Base-by-base conservation (phyloP, 164 flowering plant species). In the Pachysandra terminalis region DNA sequence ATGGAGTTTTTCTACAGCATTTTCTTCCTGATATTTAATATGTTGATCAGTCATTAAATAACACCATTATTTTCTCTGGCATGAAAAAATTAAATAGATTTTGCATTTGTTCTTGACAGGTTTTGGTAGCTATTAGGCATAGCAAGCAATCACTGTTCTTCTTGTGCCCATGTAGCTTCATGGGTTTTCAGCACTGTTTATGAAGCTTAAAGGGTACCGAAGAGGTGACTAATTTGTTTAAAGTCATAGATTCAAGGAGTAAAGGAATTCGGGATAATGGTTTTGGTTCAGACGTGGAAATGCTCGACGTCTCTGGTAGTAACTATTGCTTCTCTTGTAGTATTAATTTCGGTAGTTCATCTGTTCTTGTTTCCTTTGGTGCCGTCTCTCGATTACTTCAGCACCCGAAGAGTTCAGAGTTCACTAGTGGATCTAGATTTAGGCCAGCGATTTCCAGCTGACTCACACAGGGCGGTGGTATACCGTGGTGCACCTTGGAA, bases 401-500 rank as follows among this genome's bases (percentile, higher is more conserved):
- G 75, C 51, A 41, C 71, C 16, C 77, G 68, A 21, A 79, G 72
- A 76, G 73, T 61, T 70, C 83, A 71, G 75, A 78, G 52, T 67
- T 71, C 79, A 17, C 65, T 16, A 83, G 86, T 79, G 82, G 68
- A 53, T 80, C 87, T 24, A 67, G 76, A 74, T 75, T 79, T 85
- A 61, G 80, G 75, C 69, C 55, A 58, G 12, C 69, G 55, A 70
- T 88, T 84, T 80, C 89, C 90, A 0, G 66, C 84, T 65, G 89
- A 88, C 63, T 70, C 65, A 19, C 91, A 84, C 74, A 74, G 78
- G 14, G 89, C 90, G n/a, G 96, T 90, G 60, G 82, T 77, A 64
- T 91, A 87, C 74, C 87, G 78, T 23, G 90, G 87, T 70, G 96
- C 97, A 54, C 90, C 93, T 2, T 95, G 98, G 98, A 87, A 80